Evolutionary conservation across 768 basidiomycete genomes (phyloP).

Genomic region (Pulveroboletus sp.): DNA sequence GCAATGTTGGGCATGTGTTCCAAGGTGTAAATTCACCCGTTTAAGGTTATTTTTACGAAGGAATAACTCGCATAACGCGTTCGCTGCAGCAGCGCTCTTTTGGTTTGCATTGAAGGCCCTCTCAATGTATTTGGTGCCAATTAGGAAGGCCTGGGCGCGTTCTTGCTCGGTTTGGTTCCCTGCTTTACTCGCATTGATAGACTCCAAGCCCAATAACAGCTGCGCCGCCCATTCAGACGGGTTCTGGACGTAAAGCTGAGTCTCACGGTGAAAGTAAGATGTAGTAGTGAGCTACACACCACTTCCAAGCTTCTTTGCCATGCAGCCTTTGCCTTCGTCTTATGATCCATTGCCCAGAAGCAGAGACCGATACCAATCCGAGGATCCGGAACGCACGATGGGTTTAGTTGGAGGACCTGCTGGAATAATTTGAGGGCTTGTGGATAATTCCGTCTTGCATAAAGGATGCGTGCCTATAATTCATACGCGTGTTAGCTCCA

Average conservation of each 20-base stretch:
- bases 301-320: conserved; percentile 89
- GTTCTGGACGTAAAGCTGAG: conserved; percentile 43
- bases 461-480: conserved; percentile 74
- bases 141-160: conserved; percentile 53
- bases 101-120: conserved; percentile 73
- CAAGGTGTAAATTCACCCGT: conserved; percentile 40
- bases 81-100: conserved; percentile 75
- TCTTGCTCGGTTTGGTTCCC: conserved; percentile 59
- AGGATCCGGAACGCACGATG: conserved; percentile 83
- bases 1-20: background rate
- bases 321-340: conserved; percentile 74
- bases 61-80: conserved; percentile 77
- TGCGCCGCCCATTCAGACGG: conserved; percentile 74
- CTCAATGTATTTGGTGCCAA: conserved; percentile 68
- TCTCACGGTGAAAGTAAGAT: background rate
- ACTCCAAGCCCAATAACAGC: conserved; percentile 79
- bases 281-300: conserved; percentile 42
- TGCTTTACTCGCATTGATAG: conserved; percentile 80
- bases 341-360: conserved; percentile 85
- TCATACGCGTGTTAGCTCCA: background rate
- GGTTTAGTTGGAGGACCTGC: conserved; percentile 71
- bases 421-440: conserved; percentile 85
- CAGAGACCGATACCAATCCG: conserved; percentile 95
- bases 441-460: conserved; percentile 69
- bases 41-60: conserved; percentile 62